Base-by-base conservation (phyloP, 805 yeast genomes). In the Candida ponderosae region DNA sequence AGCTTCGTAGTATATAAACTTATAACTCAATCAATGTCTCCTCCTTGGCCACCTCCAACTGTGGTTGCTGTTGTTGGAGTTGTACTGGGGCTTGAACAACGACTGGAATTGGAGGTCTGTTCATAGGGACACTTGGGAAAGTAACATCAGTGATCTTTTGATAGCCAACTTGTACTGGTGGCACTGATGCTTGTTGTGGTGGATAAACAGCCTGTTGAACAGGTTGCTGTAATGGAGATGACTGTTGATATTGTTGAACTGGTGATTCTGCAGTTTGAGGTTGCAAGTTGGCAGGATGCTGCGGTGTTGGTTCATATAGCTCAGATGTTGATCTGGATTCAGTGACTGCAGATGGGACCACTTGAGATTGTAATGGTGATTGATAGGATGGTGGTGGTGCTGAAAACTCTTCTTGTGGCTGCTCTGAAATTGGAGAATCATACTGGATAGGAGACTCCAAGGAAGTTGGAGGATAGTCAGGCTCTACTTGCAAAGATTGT, bases 61-160 rank as follows among this genome's bases (percentile, higher is more conserved):
- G 23, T 13, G 38, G 33, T 15, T 46, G 39, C 14, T 36, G 38
- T 16, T 40, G 30, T 17, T 20, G 33, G 24, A 34, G 28, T 32
- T 33, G 21, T 23, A 31, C 38, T 10, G 37, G 26, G 10, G 36
- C 27, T 18, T 38, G 5, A 39, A 27, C 23, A 24, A 6, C 14
- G 13, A 11, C 13, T 6, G 13, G 6, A 11, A 11, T 24, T 36
- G 48, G 40, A 23, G 42, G 50, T 33, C 53, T 62, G 16, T 47
- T 50, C 11, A 54, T 41, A 3, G 71, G 71, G 4, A 66, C 70
- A 18, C 63, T 57, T 23, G 71, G 71, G 42, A 66, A 66, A 36
- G 62, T 51, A 40, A 56, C 56, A 34, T 57, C 57, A 1, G 68
- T 65, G 17, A 64, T 57, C 32, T 49, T 54, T 29, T 45, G 42